Evolutionary conservation across 2,329 filamentous ascomycete species (phyloP).

Genomic region (Aspergillus ustus): DNA sequence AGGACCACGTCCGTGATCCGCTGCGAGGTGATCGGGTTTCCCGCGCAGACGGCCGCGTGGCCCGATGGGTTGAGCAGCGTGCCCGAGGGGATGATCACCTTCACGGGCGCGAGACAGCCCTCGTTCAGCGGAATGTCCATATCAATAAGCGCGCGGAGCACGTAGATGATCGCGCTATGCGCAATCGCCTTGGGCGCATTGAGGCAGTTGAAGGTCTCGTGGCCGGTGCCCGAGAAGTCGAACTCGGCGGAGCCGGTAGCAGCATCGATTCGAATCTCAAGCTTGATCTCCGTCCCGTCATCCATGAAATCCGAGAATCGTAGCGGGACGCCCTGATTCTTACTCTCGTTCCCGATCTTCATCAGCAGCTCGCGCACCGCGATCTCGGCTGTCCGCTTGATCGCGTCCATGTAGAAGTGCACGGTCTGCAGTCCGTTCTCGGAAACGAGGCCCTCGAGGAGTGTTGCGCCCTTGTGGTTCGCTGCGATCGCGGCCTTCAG

Average conservation of each 20-base stretch:
- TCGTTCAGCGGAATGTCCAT: slow-evolving; percentile 87
- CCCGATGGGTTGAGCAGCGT: slow-evolving; percentile 76
- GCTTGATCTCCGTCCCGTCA: slow-evolving; percentile 76
- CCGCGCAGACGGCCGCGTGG: slow-evolving; percentile 79
- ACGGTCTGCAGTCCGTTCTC: slow-evolving; percentile 80
- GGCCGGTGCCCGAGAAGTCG: slow-evolving; percentile 77
- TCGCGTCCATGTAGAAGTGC: slow-evolving; percentile 81
- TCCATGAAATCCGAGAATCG: slow-evolving; percentile 83
- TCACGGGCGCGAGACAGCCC: slow-evolving; percentile 77
- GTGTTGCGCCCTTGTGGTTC: slow-evolving; percentile 81
- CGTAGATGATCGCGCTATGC: slow-evolving; percentile 85
- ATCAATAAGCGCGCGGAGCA: slow-evolving; percentile 76
- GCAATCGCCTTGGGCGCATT: slow-evolving; percentile 84
- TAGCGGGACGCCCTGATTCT: slow-evolving; percentile 72
- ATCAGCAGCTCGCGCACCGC: slow-evolving; percentile 76
- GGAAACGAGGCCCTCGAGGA: slow-evolving; percentile 74
- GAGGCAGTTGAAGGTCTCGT: slow-evolving; percentile 78
- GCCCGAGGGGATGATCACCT: slow-evolving; percentile 70
- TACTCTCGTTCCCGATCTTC: slow-evolving; percentile 69
- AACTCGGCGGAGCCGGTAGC: slow-evolving; percentile 77
- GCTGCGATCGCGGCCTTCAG: slow-evolving; percentile 85
- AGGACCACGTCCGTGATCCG: slow-evolving; percentile 83
- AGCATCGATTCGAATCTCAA: slow-evolving; percentile 75
- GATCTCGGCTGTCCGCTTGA: slow-evolving; percentile 78
- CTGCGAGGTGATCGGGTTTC: slow-evolving; percentile 79